A percentile compares a stretch with the other conserved stretches of the same genome.
These are phyloP conservation scores for Globisporangium irregulare DNA, from an alignment of 352 stramenopile genomes.

Conservation along the genomic window DNA sequence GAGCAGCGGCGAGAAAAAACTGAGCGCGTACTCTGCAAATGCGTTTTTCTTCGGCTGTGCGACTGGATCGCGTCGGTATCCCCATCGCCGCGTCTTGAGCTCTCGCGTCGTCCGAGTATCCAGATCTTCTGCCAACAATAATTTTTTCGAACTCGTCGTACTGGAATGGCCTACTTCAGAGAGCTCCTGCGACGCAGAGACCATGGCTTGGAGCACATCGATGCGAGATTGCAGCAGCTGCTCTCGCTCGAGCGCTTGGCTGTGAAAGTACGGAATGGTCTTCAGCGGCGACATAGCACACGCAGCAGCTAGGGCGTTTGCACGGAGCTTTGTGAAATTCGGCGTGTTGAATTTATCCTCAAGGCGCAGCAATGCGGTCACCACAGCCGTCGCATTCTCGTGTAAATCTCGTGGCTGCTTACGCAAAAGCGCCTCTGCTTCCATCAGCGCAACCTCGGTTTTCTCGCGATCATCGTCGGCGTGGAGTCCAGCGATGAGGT, in stretches of 20 bases:
- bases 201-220: constrained; percentile 60
- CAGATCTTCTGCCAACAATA: constrained; percentile 47
- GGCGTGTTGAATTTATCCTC: constrained; percentile 73
- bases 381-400: constrained; percentile 50
- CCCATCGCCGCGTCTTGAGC: constrained; percentile 66
- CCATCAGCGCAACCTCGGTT: constrained; percentile 44
- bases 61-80: constrained; percentile 59
- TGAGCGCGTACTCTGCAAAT: constrained; percentile 55
- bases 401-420: constrained; percentile 57
- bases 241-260: constrained; percentile 66
- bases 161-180: constrained; percentile 48
- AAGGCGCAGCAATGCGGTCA: constrained; percentile 53
- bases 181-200: constrained; percentile 53
- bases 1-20: constrained; percentile 75
- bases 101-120: constrained; percentile 41
- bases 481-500: constrained; percentile 50
- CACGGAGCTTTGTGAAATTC: constrained; percentile 46
- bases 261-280: constrained; percentile 53
- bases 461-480: constrained; percentile 60
- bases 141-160: constrained; percentile 22
- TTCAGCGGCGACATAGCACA: constrained; percentile 43
- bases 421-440: constrained; percentile 55
- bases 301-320: constrained; percentile 42
- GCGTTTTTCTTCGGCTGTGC: constrained; percentile 48
- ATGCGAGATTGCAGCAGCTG: constrained; percentile 73